Percentiles rank a stretch among this genome's conserved stretches.
Evolutionary conservation across 129 eudicot genomes (phyloP).

Genomic region (Sambucus nigra): DNA sequence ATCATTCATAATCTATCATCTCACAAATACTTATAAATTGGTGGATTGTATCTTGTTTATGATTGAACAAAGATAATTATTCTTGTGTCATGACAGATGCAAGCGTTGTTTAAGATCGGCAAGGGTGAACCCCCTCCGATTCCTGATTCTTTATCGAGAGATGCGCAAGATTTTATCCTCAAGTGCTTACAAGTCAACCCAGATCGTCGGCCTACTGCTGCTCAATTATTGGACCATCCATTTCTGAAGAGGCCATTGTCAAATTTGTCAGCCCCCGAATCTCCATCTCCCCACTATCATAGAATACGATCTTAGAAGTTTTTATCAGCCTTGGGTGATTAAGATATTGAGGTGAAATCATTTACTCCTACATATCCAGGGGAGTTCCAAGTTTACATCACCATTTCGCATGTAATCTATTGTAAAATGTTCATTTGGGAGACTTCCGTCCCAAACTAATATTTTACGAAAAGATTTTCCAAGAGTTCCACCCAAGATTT

Average conservation of each 20-base stretch:
- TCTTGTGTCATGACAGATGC: constrained; percentile 39
- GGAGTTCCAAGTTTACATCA: too few species aligned
- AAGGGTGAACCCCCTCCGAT: constrained; percentile 56
- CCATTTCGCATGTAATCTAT: too few species aligned
- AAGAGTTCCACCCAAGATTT: too few species aligned
- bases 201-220: constrained; percentile 62
- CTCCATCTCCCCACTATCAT: not conserved
- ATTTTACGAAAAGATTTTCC: too few species aligned
- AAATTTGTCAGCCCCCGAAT: not conserved
- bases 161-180: constrained; percentile 61
- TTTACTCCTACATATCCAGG: not conserved
- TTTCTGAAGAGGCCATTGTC: not conserved
- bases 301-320: not conserved
- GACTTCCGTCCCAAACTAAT: too few species aligned
- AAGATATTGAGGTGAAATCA: constrained; percentile 4
- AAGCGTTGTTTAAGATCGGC: constrained; percentile 76
- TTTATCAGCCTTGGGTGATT: not conserved
- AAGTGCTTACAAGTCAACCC: constrained; percentile 66
- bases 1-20: too few species aligned
- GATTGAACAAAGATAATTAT: not conserved
- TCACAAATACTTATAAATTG: too few species aligned
- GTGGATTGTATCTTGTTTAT: too few species aligned
- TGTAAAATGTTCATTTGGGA: too few species aligned
- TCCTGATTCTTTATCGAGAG: constrained; percentile 53
- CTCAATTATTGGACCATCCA: constrained; percentile 33